A percentile compares a stretch with the other conserved stretches of the same genome.
phyloP scores from a whole-genome alignment of 225 moss, liverwort and hornwort species.

The Sphagnum tenellum region DNA sequence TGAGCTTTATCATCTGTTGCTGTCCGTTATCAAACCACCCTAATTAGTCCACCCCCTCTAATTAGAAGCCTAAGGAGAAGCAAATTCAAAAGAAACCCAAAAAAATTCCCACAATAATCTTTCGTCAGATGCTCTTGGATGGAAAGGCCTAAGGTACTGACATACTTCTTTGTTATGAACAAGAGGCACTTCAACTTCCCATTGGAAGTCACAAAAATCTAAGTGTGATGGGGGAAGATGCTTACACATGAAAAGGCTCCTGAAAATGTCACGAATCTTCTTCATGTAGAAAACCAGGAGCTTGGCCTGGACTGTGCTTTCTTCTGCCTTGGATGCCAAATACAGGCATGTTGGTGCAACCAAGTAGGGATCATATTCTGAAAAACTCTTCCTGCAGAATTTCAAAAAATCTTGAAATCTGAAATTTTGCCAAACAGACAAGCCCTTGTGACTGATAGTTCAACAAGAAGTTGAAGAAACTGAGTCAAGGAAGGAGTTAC shows the following conservation, averaged over 20 bases:
- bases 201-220: too few relatives aligned
- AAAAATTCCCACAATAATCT: too few relatives aligned
- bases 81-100: not conserved
- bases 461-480: too few relatives aligned
- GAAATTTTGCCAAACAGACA: too few relatives aligned
- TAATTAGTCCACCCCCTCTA: not conserved
- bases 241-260: constrained; percentile 27
- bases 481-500: constrained; percentile 2
- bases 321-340: constrained; percentile 93
- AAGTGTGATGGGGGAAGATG: not conserved
- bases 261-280: constrained; percentile 41
- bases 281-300: constrained; percentile 59
- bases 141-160: too few relatives aligned
- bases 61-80: not conserved
- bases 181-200: too few relatives aligned
- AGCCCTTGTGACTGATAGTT: too few relatives aligned
- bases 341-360: constrained; percentile 98
- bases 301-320: constrained; percentile 93
- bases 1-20: constrained; percentile 78
- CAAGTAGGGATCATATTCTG: constrained; percentile 87
- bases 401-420: too few relatives aligned
- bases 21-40: constrained; percentile 6
- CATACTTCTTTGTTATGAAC: too few relatives aligned
- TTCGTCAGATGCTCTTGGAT: too few relatives aligned
- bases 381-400: constrained; percentile 72